Percentiles rank a stretch among this genome's conserved stretches.
These are phyloP conservation scores for Trichoderma guizhouense DNA, from an alignment of 2,329 filamentous ascomycete genomes.

Conservation along the genomic window DNA sequence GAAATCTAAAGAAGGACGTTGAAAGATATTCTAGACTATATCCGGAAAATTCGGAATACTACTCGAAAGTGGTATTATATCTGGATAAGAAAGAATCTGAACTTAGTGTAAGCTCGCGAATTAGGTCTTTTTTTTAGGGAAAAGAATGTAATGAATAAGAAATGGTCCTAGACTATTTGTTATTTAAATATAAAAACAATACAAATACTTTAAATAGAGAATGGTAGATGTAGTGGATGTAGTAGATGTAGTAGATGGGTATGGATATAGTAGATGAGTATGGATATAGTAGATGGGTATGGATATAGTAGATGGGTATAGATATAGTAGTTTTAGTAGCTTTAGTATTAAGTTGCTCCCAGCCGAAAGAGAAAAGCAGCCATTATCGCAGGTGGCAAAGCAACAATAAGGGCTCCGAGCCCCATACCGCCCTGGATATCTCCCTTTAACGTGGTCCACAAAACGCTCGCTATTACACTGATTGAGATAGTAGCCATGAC, in stretches of 20 bases:
- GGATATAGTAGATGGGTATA: not conserved
- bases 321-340: not conserved
- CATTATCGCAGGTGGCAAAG: not conserved
- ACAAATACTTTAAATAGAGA: too few relatives aligned
- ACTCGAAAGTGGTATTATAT: too few relatives aligned
- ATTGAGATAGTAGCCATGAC: not conserved
- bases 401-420: not conserved
- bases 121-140: too few relatives aligned
- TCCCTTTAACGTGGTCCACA: not conserved
- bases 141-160: too few relatives aligned
- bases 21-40: too few relatives aligned
- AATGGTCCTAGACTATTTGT: too few relatives aligned
- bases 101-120: too few relatives aligned
- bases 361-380: not conserved
- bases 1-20: too few relatives aligned
- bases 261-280: not conserved
- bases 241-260: not conserved
- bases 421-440: not conserved
- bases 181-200: too few relatives aligned
- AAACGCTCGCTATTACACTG: not conserved
- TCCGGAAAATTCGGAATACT: too few relatives aligned
- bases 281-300: not conserved
- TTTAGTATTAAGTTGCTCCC: not conserved
- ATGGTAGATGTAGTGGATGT: not conserved
- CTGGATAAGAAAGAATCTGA: too few relatives aligned